These are phyloP conservation scores for Kodamaea kakaduensis DNA, from an alignment of 805 yeast genomes.

Conservation along the genomic window DNA sequence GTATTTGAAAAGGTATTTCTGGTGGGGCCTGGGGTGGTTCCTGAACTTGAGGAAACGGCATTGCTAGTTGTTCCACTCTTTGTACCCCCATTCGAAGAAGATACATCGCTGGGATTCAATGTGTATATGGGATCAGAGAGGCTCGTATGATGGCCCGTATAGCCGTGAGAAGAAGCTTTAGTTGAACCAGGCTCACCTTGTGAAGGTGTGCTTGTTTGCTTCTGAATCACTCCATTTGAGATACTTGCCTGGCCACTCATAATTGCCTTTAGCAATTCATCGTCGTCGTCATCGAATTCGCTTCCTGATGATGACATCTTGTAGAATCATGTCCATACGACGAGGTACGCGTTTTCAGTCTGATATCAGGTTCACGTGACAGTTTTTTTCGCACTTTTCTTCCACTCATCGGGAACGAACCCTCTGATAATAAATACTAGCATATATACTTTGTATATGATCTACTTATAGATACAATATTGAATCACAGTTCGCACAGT, in stretches of 20 bases:
- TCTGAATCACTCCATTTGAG: background rate
- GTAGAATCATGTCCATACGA: constrained; percentile 1
- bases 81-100: constrained; percentile 1
- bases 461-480: constrained; percentile 8
- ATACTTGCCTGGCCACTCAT: constrained; percentile 22
- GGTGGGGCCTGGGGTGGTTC: background rate
- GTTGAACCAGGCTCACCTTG: too few species aligned
- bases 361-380: constrained; percentile 5
- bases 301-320: constrained; percentile 19
- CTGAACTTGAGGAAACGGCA: background rate
- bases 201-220: too few species aligned
- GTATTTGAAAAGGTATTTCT: background rate
- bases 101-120: constrained; percentile 6
- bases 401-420: constrained; percentile 6
- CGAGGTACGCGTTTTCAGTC: too few species aligned
- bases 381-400: constrained; percentile 4
- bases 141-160: too few species aligned
- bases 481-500: background rate
- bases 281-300: constrained; percentile 37
- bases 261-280: constrained; percentile 48
- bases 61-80: too few species aligned
- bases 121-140: constrained; percentile 11
- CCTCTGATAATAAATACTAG: background rate
- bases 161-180: too few species aligned
- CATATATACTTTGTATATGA: constrained; percentile 6